Evolutionary conservation across 1,284 basidiomycete genomes (phyloP).

Genomic region (Boletus semigastroideus): DNA sequence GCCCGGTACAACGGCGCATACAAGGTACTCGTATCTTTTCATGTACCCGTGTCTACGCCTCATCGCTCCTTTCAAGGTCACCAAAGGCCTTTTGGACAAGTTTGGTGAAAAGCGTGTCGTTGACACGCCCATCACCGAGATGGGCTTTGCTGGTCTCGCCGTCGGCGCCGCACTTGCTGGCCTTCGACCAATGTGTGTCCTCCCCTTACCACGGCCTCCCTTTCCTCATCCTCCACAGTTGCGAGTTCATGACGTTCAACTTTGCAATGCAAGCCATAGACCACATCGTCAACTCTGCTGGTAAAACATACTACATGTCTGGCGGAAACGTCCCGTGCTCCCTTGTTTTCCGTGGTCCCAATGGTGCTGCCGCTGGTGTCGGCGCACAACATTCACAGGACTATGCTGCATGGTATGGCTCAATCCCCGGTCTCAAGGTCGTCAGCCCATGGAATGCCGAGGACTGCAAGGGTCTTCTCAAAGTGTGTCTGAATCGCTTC

Average conservation of each 20-base stretch:
- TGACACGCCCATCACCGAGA: conserved; percentile 97
- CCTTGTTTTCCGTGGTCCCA: conserved; percentile 99
- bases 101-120: conserved; percentile 99
- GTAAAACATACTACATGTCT: conserved; percentile 99
- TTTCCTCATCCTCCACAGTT: conserved; percentile 46
- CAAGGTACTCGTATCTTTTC: conserved; percentile 63
- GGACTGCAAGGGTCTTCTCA: conserved; percentile 97
- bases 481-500: conserved; percentile 53
- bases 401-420: conserved; percentile 94
- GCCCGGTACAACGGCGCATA: conserved; percentile 99
- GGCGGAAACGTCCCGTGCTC: conserved; percentile 98
- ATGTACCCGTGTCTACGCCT: conserved; percentile 1
- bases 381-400: conserved; percentile 94
- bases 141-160: conserved; percentile 97
- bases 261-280: conserved; percentile 98
- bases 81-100: conserved; percentile 98
- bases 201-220: neutral
- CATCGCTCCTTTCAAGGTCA: conserved; percentile 58
- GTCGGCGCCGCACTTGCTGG: conserved; percentile 94
- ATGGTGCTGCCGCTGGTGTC: conserved; percentile 97
- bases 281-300: conserved; percentile 99
- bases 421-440: conserved; percentile 96
- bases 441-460: conserved; percentile 96
- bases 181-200: conserved; percentile 81
- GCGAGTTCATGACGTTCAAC: conserved; percentile 99